phyloP scores from a whole-genome alignment of 1,139 yeast genomes.

The Suhomyces panamericanus region DNA sequence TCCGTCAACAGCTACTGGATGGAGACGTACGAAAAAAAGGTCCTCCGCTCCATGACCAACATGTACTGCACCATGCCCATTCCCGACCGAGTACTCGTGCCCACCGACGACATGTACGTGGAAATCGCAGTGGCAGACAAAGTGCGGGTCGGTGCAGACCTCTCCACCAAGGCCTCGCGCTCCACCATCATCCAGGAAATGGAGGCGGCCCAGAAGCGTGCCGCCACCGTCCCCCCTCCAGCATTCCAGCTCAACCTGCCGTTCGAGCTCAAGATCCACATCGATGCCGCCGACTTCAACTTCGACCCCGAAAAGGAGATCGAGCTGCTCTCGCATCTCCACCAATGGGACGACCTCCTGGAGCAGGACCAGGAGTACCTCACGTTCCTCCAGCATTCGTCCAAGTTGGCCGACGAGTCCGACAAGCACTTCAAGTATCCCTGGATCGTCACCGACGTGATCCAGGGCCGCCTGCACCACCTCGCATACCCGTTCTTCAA shows the following conservation, averaged over 20 bases:
- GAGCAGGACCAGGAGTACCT: slow-evolving; percentile 27
- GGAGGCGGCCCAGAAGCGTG: slow-evolving; percentile 1
- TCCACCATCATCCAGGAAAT: neutral
- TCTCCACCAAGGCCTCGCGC: slow-evolving; percentile 8
- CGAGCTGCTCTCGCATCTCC: slow-evolving; percentile 24
- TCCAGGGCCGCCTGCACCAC: slow-evolving; percentile 47
- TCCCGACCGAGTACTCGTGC: slow-evolving; percentile 30
- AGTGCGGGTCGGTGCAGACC: slow-evolving; percentile 23
- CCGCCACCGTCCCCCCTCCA: slow-evolving; percentile 8
- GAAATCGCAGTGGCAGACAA: slow-evolving; percentile 34
- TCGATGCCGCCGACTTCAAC: slow-evolving; percentile 31
- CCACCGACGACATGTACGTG: slow-evolving; percentile 28
- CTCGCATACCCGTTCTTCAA: slow-evolving; percentile 49
- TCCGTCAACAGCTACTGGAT: slow-evolving; percentile 37
- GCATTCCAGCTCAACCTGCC: slow-evolving; percentile 8
- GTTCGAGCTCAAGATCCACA: slow-evolving; percentile 17
- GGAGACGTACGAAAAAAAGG: slow-evolving; percentile 37
- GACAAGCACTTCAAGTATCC: slow-evolving; percentile 48
- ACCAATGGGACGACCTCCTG: slow-evolving; percentile 18
- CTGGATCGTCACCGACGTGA: slow-evolving; percentile 41
- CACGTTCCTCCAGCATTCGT: slow-evolving; percentile 32
- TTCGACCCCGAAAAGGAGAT: slow-evolving; percentile 37
- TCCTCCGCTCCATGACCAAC: slow-evolving; percentile 36
- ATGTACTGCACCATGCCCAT: slow-evolving; percentile 36
- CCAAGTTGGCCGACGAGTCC: slow-evolving; percentile 30